Conservation (phyloP, 345 rosid species). For the Litchi chinensis region DNA sequence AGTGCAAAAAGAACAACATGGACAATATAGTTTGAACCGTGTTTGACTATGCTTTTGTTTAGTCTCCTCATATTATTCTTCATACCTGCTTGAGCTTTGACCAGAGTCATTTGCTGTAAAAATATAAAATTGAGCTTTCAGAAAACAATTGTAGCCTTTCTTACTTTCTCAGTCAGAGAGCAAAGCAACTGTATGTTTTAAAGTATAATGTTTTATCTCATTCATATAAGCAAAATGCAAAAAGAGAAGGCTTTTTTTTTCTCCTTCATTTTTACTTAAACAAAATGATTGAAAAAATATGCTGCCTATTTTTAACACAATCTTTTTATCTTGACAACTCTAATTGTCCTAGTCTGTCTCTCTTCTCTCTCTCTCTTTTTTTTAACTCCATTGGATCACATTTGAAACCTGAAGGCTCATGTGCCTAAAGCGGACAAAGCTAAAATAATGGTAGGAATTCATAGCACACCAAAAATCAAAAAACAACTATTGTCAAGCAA, state of each 20-base stretch:
- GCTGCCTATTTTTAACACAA: background rate
- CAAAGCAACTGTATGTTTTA: background rate
- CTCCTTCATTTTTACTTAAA: background rate
- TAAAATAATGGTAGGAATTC: background rate
- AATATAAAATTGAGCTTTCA: slow-evolving; percentile 13
- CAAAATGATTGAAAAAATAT: too few relatives aligned
- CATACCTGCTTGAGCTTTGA: slow-evolving; percentile 90
- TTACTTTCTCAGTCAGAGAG: background rate
- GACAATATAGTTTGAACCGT: slow-evolving; percentile 74
- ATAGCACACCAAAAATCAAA: slow-evolving; percentile 8
- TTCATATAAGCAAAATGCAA: background rate
- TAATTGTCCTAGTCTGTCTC: background rate
- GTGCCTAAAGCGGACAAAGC: background rate
- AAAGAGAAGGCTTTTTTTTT: too few relatives aligned
- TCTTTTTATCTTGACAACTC: background rate
- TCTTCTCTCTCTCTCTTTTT: background rate
- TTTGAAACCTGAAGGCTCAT: background rate
- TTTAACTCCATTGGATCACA: slow-evolving; percentile 2
- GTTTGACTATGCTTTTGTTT: slow-evolving; percentile 74
- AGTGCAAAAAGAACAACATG: slow-evolving; percentile 84
- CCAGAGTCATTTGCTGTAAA: slow-evolving; percentile 80
- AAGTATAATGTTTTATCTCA: background rate
- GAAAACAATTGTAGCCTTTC: background rate
- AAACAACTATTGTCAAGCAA: background rate
- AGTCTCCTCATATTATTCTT: slow-evolving; percentile 90